Evolutionary conservation across 257 asterid genomes (phyloP), one percentile per base, ranked within the genome.

Genomic region (Parsonsia alboflavescens): DNA sequence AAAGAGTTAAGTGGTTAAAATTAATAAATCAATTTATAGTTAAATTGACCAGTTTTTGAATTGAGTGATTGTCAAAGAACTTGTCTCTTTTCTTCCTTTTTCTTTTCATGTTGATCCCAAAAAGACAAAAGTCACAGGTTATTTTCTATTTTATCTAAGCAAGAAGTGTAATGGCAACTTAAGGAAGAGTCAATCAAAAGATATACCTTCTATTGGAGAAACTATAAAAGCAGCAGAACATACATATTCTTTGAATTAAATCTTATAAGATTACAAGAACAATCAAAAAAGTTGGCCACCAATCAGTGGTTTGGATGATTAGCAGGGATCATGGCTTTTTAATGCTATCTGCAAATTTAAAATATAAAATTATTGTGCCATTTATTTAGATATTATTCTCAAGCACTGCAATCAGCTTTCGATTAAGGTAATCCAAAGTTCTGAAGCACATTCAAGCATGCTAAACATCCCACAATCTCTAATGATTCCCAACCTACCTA

Each of bases 361-460:
- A 1, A 50, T 6, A 7, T n/a, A 46, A 44, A 2, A 7, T 36
- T 56, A 11, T 54, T 7, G 68, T 22, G 52, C 65, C 16, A 4
- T 52, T 8, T 21, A 4, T 52, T 8, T 21, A 3, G 26, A 57
- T n/a, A 5, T 17, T 46, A 53, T 66, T 39, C 73, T 41, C 45
- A 24, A 21, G 56, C 72, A 53, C 16, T 11, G 65, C 30, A 67
- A 49, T 65, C 33, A 50, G 56, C 68, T 33, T 33, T 53, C 21
- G 52, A 66, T 65, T 74, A 63, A 50, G 72, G 65, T 64, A 74
- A 50, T 50, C 66, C 54, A 63, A 74, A 73, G 77, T 21, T 62
- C 8, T 30, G 62, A 61, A 73, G 71, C 48, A 49, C 16, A 42
- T 26, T 22, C 59, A 73, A 64, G 72, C 72, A 62, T 74, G 77